phyloP scores from a whole-genome alignment of 495 filamentous ascomycete species.

The Penicillium ucsense region DNA sequence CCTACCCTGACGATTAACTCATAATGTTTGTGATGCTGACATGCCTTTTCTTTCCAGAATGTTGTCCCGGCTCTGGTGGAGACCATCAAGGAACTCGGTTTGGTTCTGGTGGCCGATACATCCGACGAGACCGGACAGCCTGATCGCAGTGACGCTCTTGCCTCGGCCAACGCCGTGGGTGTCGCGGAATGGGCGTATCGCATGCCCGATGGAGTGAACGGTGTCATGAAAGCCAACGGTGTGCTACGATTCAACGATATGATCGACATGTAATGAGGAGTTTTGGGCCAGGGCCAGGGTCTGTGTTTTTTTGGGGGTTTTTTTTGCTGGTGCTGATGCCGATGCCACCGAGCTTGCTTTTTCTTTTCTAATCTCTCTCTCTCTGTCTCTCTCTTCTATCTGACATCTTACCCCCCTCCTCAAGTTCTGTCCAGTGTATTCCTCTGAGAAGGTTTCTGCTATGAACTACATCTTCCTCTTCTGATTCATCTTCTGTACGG shows the following conservation, averaged over 20 bases:
- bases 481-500: too few relatives aligned
- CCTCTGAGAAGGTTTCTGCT: too few relatives aligned
- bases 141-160: conserved; percentile 34
- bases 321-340: neutral
- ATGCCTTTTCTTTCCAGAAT: conserved; percentile 42
- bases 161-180: conserved; percentile 33
- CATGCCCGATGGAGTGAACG: conserved; percentile 68
- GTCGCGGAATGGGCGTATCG: conserved; percentile 35
- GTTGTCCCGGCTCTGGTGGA: conserved; percentile 87
- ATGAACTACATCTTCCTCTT: too few relatives aligned
- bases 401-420: too few relatives aligned
- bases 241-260: conserved; percentile 87
- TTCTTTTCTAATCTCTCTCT: too few relatives aligned
- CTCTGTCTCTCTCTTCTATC: too few relatives aligned
- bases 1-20: too few relatives aligned
- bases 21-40: too few relatives aligned
- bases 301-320: neutral
- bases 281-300: neutral
- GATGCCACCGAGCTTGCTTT: too few relatives aligned
- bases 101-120: conserved; percentile 87
- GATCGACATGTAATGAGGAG: conserved; percentile 66
- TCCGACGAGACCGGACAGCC: conserved; percentile 40
- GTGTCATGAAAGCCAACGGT: conserved; percentile 72
- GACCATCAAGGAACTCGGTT: conserved; percentile 85
- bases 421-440: too few relatives aligned